Percentiles rank a stretch among this genome's conserved stretches.
These are phyloP conservation scores for Penicillium simplicissimum DNA, from an alignment of 495 filamentous ascomycete genomes.

Conservation along the genomic window DNA sequence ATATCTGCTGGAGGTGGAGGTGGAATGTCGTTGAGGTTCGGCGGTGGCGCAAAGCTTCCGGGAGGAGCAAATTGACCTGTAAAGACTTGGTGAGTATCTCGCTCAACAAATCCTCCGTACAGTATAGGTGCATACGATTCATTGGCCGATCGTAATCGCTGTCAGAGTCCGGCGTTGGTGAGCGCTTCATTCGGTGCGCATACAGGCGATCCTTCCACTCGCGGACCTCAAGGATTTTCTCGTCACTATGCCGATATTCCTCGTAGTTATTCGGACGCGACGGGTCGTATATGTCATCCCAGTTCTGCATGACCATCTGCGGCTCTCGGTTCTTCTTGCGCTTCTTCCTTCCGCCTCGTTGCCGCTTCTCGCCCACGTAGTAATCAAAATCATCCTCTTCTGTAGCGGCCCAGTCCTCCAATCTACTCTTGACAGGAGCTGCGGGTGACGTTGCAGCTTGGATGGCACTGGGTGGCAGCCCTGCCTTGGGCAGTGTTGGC, in stretches of 20 bases:
- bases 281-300: constrained; percentile 93
- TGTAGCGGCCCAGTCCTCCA: constrained; percentile 81
- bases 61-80: constrained; percentile 74
- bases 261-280: constrained; percentile 81
- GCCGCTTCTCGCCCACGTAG: constrained; percentile 62
- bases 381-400: constrained; percentile 74
- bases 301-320: constrained; percentile 65
- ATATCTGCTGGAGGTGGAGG: constrained; percentile 38
- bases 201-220: constrained; percentile 91
- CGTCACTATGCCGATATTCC: constrained; percentile 84
- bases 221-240: constrained; percentile 72
- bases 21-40: constrained; percentile 45
- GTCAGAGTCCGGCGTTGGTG: constrained; percentile 54
- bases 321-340: constrained; percentile 77
- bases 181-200: constrained; percentile 63
- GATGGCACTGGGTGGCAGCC: constrained; percentile 25
- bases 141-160: constrained; percentile 55
- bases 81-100: constrained; percentile 8
- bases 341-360: constrained; percentile 82
- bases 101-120: neutral
- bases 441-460: constrained; percentile 29
- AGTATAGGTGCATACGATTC: constrained; percentile 47
- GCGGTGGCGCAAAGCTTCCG: constrained; percentile 71
- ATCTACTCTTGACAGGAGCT: constrained; percentile 57
- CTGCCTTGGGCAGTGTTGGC: constrained; percentile 44